Conservation (phyloP, 441 rosid genomes). For the Euphorbia celastroides region DNA sequence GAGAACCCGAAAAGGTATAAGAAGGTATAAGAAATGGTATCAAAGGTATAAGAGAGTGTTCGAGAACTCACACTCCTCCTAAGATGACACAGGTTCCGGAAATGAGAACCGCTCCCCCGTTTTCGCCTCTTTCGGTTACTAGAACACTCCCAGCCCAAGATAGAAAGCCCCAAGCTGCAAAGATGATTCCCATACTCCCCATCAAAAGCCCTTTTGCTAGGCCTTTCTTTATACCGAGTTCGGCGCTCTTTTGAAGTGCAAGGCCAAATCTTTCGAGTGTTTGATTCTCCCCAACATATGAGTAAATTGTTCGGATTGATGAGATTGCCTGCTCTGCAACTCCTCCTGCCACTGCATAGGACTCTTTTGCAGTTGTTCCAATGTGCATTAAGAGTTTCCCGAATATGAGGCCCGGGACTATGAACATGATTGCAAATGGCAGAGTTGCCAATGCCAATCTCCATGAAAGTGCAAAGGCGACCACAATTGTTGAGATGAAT, state of each 20-base stretch:
- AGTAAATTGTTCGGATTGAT: slow-evolving; percentile 51
- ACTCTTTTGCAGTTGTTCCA: slow-evolving; percentile 36
- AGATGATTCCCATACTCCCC: slow-evolving; percentile 66
- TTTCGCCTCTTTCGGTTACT: slow-evolving; percentile 47
- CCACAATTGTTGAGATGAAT: slow-evolving; percentile 40
- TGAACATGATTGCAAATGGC: slow-evolving; percentile 46
- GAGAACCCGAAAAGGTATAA: too few relatives aligned
- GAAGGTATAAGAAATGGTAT: too few relatives aligned
- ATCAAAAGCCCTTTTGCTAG: slow-evolving; percentile 51
- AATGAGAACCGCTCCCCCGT: slow-evolving; percentile 46
- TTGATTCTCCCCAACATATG: slow-evolving; percentile 51
- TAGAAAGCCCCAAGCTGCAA: slow-evolving; percentile 52
- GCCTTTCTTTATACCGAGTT: slow-evolving; percentile 50
- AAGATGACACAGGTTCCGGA: slow-evolving; percentile 47
- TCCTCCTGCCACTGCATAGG: slow-evolving; percentile 56
- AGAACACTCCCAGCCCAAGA: slow-evolving; percentile 54
- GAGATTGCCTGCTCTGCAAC: slow-evolving; percentile 63
- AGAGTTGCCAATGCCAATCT: slow-evolving; percentile 44
- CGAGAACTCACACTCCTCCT: slow-evolving; percentile 53
- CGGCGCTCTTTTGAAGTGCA: slow-evolving; percentile 39
- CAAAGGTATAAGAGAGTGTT: not conserved
- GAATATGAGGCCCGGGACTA: slow-evolving; percentile 44
- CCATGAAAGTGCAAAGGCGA: slow-evolving; percentile 47
- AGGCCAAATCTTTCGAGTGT: slow-evolving; percentile 37
- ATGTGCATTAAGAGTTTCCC: slow-evolving; percentile 52